Conservation (phyloP, 2,329 filamentous ascomycete species). For the Thielaviopsis ethacetica region DNA sequence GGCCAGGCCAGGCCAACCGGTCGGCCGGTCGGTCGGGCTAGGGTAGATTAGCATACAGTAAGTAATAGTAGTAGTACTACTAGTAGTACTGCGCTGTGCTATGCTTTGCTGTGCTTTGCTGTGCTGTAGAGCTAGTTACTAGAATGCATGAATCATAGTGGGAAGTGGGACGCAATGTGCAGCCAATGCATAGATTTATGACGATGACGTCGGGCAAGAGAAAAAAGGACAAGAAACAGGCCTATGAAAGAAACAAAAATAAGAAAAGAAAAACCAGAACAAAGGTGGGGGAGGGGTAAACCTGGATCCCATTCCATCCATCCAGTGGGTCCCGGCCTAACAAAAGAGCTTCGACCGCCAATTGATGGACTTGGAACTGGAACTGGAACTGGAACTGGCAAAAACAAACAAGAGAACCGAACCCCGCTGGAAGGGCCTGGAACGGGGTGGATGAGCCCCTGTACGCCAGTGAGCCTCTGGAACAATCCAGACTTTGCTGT, state of each 20-base stretch:
- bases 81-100: no score
- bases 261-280: neutral
- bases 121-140: no score
- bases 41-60: no score
- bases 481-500: neutral
- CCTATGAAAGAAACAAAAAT: neutral
- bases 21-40: no score
- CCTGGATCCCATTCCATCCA: neutral
- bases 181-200: neutral
- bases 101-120: no score
- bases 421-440: neutral
- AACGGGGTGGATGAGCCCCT: neutral
- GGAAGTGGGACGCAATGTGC: neutral
- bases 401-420: neutral
- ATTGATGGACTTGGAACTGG: neutral
- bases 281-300: neutral
- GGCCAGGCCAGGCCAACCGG: no score
- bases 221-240: no score
- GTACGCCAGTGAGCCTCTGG: neutral
- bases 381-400: no score
- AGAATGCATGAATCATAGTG: neutral
- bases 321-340: neutral
- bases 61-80: no score
- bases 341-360: neutral
- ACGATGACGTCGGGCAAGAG: neutral